Base-by-base conservation (phyloP, 768 basidiomycete species). In the Trametopsis cervina region DNA sequence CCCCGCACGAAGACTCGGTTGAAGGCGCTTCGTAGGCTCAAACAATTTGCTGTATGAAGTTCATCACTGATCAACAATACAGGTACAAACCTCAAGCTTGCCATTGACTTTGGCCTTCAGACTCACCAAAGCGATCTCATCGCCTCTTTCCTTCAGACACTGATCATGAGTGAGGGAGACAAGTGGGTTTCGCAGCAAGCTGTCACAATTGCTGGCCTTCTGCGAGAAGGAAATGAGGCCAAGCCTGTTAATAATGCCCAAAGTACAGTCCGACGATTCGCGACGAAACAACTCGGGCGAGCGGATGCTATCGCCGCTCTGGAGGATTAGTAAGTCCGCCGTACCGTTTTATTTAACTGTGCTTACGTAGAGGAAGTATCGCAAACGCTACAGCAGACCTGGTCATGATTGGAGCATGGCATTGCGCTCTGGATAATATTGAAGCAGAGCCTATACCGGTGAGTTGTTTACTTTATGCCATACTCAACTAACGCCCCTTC, bases 81-180 rank as follows among this genome's bases (percentile, higher is more conserved):
- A 82, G 86, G 86, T 37, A 76, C 80, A 15, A 91, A 94, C 62
- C 76, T 98, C 46, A 94, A 95, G 63, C 76, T 92, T 39, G 94
- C 92, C 2, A 96, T 97, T 44, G 89, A 93, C 60, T 84, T 84
- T 56, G 90, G 90, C 17, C 73, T 95, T 36, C 77, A 85, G 53
- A 82, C 79, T 57, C 80, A 83, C 0, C 85, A 90, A 61, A 85
- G 80, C 52, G 84, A 89, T 58, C 74, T 98, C 39, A 86, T 89
- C 42, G 88, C 94, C 3, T 92, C 89, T 0, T 97, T 94, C 66
- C 70, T 98, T 58, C 94, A 98, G 68, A 91, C 91, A 13, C 70
- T 97, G 27, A 80, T 98, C 56, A 97, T 97, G 94, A 91, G 88
- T 47, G 93, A 96, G 71, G 94, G 94, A 13, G 89, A 94, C 56